These are phyloP conservation scores for Brassica cretica DNA, from an alignment of 345 rosid genomes.

Conservation along the genomic window DNA sequence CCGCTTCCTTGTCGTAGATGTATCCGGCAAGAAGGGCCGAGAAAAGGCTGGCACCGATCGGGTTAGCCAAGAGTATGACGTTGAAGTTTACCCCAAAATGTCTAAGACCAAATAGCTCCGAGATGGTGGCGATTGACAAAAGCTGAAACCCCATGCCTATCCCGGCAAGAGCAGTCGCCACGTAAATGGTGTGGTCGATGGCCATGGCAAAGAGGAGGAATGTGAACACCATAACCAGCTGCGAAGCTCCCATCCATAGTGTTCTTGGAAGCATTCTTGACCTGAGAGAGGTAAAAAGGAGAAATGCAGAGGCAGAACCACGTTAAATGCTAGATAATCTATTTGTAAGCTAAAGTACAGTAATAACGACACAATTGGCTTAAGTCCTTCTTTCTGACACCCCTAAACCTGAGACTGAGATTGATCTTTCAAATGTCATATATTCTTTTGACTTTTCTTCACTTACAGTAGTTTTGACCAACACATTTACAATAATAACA, in stretches of 20 bases:
- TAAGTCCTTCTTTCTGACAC: too few species aligned
- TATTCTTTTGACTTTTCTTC: too few species aligned
- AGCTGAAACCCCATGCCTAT: constrained; percentile 72
- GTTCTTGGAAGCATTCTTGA: constrained; percentile 74
- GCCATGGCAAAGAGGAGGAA: constrained; percentile 66
- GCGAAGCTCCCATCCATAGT: constrained; percentile 67
- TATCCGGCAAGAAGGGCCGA: constrained; percentile 79
- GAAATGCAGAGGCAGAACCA: too few species aligned
- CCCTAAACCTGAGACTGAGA: too few species aligned
- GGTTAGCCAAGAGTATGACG: constrained; percentile 77
- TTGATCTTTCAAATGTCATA: too few species aligned
- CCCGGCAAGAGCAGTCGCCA: constrained; percentile 74
- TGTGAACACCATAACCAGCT: constrained; percentile 54
- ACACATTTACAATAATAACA: too few species aligned
- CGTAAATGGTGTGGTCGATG: constrained; percentile 54
- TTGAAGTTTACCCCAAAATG: constrained; percentile 85
- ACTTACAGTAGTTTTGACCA: too few species aligned
- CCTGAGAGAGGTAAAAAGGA: constrained; percentile 37
- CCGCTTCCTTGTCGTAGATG: constrained; percentile 81
- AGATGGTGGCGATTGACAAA: constrained; percentile 69
- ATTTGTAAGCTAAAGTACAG: too few species aligned
- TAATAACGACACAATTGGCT: too few species aligned
- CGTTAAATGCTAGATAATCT: too few species aligned
- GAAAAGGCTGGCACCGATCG: constrained; percentile 81
- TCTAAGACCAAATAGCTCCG: constrained; percentile 90